A percentile compares a stretch with the other conserved stretches of the same genome.
phyloP scores from a whole-genome alignment of 352 stramenopile species.

The Globisporangium spiculum region DNA sequence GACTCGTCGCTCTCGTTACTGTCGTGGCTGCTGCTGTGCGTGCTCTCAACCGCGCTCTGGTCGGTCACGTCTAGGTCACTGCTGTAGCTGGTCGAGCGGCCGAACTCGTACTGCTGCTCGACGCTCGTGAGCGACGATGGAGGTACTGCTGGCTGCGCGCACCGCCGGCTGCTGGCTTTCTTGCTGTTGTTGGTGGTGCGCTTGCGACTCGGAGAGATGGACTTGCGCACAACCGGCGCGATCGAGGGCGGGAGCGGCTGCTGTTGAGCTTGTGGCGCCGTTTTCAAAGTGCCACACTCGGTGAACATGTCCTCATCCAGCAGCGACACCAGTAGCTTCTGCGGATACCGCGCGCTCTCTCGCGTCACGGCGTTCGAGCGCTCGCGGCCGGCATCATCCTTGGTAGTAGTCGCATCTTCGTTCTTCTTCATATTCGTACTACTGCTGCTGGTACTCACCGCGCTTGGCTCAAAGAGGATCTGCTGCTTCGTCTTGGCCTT shows the following conservation, averaged over 20 bases:
- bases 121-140: not conserved
- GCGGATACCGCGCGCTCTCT: constrained; percentile 15
- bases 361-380: constrained; percentile 12
- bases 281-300: not conserved
- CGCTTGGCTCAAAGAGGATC: not conserved
- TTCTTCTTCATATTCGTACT: constrained; percentile 17
- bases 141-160: not conserved
- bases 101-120: constrained; percentile 25
- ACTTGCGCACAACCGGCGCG: constrained; percentile 18
- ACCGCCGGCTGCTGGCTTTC: constrained; percentile 17
- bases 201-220: constrained; percentile 5
- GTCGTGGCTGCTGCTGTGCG: constrained; percentile 17
- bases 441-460: not conserved
- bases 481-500: constrained; percentile 1
- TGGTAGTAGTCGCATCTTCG: constrained; percentile 19
- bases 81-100: constrained; percentile 10
- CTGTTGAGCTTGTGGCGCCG: not conserved
- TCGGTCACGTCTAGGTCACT: constrained; percentile 3
- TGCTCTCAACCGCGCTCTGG: constrained; percentile 16
- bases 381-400: constrained; percentile 5
- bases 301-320: constrained; percentile 26
- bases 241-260: constrained; percentile 4
- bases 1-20: constrained; percentile 22
- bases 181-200: constrained; percentile 25
- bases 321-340: constrained; percentile 27